Base-by-base conservation (phyloP, 257 asterid genomes). In the Plectranthus barbatus region DNA sequence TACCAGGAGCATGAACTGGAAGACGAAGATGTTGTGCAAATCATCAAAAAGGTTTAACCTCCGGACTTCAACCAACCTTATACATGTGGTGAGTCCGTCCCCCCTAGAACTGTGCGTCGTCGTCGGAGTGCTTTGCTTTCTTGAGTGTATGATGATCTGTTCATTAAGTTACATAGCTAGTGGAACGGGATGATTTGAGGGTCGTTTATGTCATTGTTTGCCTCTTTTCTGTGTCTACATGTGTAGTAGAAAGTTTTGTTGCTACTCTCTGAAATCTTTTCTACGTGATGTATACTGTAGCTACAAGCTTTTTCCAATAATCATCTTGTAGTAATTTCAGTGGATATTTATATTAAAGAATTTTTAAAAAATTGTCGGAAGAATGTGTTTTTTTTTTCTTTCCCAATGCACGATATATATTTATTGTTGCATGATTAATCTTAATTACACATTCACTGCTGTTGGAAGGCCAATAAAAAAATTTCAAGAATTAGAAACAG, bases 1-100 rank as follows among this genome's bases (percentile, higher is more conserved):
- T 48, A 40, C 42, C 74, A 92, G 99, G 97, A 90, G 69, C 99
- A 93, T 47, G 99, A 89, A 76, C 88, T 93, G 64, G 99, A 93
- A 77, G 99, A 89, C 40, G 99, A 93, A 77, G 99, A 93, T 45
- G 99, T 93, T 0, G 99, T 93, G 75, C 97, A 93, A 76, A 87
- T 93, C 77, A 90, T 93, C 51, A 93, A 93, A 67, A 93, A 90
- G 76, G 80, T 93, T 73, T 93, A 78, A 79, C 40, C 21, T 58
- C 31, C 1, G 7, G 54, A 47, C 47, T 26, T 48, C 26, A 6
- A 4, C 19, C 9, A n/a, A 47, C 64, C 72, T n/a, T n/a, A n/a
- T n/a, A n/a, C n/a, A 12, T 31, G 56, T 57, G 37, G 67, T 37
- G 67, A 55, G 66, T 51, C n/a, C n/a, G n/a, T n/a, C n/a, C n/a